Evolutionary conservation across 441 rosid genomes (phyloP).

Genomic region (Adansonia grandidieri): DNA sequence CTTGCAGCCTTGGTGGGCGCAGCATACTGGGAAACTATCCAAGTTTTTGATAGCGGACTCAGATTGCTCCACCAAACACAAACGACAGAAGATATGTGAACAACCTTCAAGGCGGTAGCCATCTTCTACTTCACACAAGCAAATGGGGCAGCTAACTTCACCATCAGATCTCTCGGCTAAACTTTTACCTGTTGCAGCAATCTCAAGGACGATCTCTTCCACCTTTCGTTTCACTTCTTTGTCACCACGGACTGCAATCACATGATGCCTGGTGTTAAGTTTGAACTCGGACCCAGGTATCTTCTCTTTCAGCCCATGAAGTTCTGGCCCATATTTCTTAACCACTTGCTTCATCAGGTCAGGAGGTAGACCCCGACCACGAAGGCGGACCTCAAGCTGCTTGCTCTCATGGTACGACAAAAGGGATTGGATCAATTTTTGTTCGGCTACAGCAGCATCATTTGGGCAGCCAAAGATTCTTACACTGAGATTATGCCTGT

Average conservation of each 20-base stretch:
- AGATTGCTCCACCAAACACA: constrained; percentile 78
- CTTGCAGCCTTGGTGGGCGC: constrained; percentile 57
- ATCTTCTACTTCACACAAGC: constrained; percentile 66
- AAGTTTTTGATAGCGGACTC: constrained; percentile 71
- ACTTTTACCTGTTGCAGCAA: constrained; percentile 39
- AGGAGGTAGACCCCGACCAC: constrained; percentile 55
- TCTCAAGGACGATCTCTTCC: constrained; percentile 52
- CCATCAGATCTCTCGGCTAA: constrained; percentile 27
- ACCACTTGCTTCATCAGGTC: constrained; percentile 78
- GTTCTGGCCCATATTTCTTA: constrained; percentile 68
- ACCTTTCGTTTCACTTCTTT: constrained; percentile 55
- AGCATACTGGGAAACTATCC: constrained; percentile 70
- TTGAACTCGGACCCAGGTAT: constrained; percentile 59
- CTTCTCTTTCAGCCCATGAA: constrained; percentile 60
- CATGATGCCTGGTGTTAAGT: constrained; percentile 52
- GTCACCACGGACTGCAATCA: constrained; percentile 56
- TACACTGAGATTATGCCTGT: constrained; percentile 47
- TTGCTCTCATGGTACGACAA: constrained; percentile 55
- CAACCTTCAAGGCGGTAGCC: constrained; percentile 67
- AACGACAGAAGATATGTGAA: constrained; percentile 55
- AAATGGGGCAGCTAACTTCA: constrained; percentile 60
- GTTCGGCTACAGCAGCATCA: constrained; percentile 49
- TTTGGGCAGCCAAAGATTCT: constrained; percentile 59
- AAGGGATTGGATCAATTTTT: constrained; percentile 55
- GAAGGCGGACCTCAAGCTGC: constrained; percentile 66